Conservation (phyloP, 495 filamentous ascomycete species). For the Penicillium goetzii region DNA sequence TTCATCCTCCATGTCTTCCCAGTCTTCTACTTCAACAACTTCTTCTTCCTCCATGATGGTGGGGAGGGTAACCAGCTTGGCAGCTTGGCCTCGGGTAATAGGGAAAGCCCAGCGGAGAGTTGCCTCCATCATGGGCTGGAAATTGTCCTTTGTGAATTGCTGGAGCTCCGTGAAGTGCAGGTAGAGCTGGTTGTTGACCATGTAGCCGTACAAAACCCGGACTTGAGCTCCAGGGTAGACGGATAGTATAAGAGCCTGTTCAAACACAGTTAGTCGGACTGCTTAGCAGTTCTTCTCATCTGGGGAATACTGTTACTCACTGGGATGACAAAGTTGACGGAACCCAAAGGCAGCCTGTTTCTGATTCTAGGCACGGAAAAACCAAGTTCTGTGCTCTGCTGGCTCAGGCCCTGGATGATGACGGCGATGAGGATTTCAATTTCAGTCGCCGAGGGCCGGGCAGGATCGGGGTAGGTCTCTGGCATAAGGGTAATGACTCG, state of each 20-base stretch:
- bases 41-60: neutral
- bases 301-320: neutral
- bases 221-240: conserved; percentile 5
- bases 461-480: neutral
- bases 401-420: neutral
- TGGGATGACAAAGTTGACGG: conserved; percentile 3
- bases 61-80: neutral
- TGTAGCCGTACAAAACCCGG: conserved; percentile 12
- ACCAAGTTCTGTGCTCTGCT: neutral
- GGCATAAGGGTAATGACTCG: neutral
- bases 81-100: neutral
- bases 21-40: neutral
- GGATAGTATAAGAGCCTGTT: neutral
- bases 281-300: neutral
- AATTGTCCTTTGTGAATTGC: neutral
- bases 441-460: neutral
- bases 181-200: neutral
- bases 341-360: neutral
- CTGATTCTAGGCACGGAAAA: neutral
- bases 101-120: conserved; percentile 4
- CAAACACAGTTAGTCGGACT: neutral
- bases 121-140: neutral
- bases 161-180: conserved; percentile 1
- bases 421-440: neutral
- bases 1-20: neutral